Base-by-base conservation (phyloP, 441 rosid genomes). In the Brassica balearica region DNA sequence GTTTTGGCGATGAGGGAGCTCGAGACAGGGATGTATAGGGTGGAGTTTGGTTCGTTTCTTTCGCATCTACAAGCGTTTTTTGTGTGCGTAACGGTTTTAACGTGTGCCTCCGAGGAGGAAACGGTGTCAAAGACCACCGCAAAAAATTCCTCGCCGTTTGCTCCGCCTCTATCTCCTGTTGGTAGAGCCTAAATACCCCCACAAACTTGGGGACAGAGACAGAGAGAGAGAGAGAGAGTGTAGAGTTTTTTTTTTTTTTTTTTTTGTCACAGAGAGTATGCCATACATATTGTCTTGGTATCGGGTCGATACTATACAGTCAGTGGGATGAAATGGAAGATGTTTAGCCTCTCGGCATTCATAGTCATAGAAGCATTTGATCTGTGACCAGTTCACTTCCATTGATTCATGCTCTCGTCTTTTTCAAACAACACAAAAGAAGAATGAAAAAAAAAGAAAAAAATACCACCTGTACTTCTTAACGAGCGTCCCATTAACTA, bases 31-130 rank as follows among this genome's bases (percentile, higher is more conserved):
- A 82, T 86, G 27, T 88, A 90, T 80, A 81, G 88, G 0, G 84
- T 93, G 19, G 90, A 90, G 79, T 95, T 92, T 82, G 66, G 85
- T 73, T 80, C 93, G 9, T 86, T 84, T 2, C 80, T 95, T 65
- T 85, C 97, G 22, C 77, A 79, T 60, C 23, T 92, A 27, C 95
- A 92, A 81, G 99, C 99, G 7, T 89, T 95, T 83, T 95, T 89
- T 81, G 83, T 91, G 63, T 81, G 91, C 10, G 86, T 91, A 55
- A 86, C 95, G 7, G 77, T 86, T 22, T 8, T 89, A 77, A 77
- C 85, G 68, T 61, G 84, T 70, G 89, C 69, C 70, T 77, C 78
- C 6, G 84, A 73, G 65, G 72, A 69, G 63, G 58, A 62, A 9
- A 8, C 56, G 22, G 70, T 53, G 65, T 73, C 68, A 43, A 77